Percentiles rank a stretch among this genome's conserved stretches.
Conservation (phyloP, 768 basidiomycete genomes). For the Boletus subparvulus region DNA sequence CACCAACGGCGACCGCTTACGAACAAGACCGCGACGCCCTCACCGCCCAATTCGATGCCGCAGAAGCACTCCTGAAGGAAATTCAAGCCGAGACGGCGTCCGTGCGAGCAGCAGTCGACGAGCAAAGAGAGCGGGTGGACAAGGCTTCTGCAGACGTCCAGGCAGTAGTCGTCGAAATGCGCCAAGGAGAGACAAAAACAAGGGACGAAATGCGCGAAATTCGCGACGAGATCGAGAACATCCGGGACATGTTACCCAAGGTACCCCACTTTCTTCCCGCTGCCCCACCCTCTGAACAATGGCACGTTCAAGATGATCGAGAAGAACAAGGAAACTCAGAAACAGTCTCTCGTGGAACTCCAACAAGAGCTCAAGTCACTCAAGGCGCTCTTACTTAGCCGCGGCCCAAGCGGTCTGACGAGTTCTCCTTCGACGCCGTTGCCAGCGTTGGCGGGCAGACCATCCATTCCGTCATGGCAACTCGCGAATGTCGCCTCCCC, state of each 20-base stretch:
- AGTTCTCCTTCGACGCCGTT: slow-evolving; percentile 51
- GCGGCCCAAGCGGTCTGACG: slow-evolving; percentile 51
- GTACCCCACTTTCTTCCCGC: slow-evolving; percentile 40
- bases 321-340: slow-evolving; percentile 84
- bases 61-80: slow-evolving; percentile 75
- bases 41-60: slow-evolving; percentile 86
- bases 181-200: slow-evolving; percentile 72
- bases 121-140: slow-evolving; percentile 72
- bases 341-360: slow-evolving; percentile 78
- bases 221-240: slow-evolving; percentile 84
- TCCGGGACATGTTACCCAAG: slow-evolving; percentile 92
- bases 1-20: slow-evolving; percentile 85
- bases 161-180: slow-evolving; percentile 68
- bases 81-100: slow-evolving; percentile 77
- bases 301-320: slow-evolving; percentile 76
- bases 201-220: slow-evolving; percentile 90
- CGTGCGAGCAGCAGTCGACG: slow-evolving; percentile 69
- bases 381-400: slow-evolving; percentile 82
- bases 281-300: background rate
- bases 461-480: slow-evolving; percentile 91
- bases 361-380: slow-evolving; percentile 94
- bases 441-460: slow-evolving; percentile 53
- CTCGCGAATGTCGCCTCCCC: slow-evolving; percentile 46
- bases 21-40: slow-evolving; percentile 84
- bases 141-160: slow-evolving; percentile 73